Evolutionary conservation across 768 basidiomycete species (phyloP).

Genomic region (Podaxis sp.): DNA sequence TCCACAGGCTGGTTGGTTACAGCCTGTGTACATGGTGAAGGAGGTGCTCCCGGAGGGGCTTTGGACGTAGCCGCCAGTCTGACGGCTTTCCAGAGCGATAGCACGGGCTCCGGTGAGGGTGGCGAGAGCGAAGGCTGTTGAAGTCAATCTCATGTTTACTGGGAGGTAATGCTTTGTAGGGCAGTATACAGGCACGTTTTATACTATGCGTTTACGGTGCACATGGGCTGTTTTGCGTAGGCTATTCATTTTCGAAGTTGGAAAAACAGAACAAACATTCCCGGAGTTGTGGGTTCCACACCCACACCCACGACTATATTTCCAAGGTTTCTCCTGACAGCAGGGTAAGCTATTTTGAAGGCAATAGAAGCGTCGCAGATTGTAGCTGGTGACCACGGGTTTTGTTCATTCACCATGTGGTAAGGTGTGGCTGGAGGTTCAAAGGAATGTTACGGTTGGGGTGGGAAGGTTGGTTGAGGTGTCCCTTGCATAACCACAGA

Average conservation of each 20-base stretch:
- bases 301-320: constrained; percentile 4
- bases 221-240: background rate
- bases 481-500: background rate
- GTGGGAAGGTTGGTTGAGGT: background rate
- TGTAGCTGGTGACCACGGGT: background rate
- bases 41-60: constrained; percentile 47
- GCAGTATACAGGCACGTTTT: background rate
- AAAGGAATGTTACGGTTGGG: background rate
- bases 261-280: background rate
- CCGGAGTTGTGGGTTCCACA: background rate
- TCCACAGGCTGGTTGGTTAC: constrained; percentile 51
- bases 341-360: background rate
- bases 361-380: background rate
- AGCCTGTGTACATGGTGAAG: constrained; percentile 54
- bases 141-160: constrained; percentile 19
- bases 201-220: background rate
- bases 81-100: constrained; percentile 25
- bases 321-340: constrained; percentile 5
- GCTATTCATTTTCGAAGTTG: background rate
- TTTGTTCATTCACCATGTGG: background rate
- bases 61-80: constrained; percentile 51
- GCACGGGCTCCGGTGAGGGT: constrained; percentile 19
- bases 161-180: background rate
- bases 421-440: background rate
- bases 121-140: constrained; percentile 18